Percentiles rank a stretch among this genome's conserved stretches.
These are phyloP conservation scores for Wickerhamomyces mucosus DNA, from an alignment of 805 yeast species.

Conservation along the genomic window DNA sequence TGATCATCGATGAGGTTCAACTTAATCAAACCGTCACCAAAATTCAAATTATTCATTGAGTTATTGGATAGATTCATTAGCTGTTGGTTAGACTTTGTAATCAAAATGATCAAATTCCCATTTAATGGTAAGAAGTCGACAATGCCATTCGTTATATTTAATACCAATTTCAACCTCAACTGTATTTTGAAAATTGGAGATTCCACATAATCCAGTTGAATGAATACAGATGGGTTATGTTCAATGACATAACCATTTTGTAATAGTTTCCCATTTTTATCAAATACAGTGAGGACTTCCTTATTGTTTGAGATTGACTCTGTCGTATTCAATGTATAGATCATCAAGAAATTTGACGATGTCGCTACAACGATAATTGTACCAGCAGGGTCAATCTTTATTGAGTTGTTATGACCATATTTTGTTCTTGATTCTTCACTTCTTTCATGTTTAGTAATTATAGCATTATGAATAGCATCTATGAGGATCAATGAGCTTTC, in stretches of 20 bases:
- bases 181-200: conserved; percentile 14
- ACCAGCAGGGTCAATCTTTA: conserved; percentile 21
- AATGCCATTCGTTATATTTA: conserved; percentile 18
- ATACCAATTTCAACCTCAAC: conserved; percentile 18
- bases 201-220: conserved; percentile 12
- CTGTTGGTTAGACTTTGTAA: conserved; percentile 11
- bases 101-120: conserved; percentile 9
- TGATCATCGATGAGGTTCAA: conserved; percentile 1
- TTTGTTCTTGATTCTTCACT: conserved; percentile 24
- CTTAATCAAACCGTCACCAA: conserved; percentile 2
- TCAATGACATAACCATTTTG: conserved; percentile 18
- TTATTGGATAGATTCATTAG: conserved; percentile 11
- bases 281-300: conserved; percentile 16
- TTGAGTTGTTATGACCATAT: conserved; percentile 27
- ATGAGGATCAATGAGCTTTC: conserved; percentile 21
- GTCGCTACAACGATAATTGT: conserved; percentile 26
- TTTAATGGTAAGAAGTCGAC: conserved; percentile 13
- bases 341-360: conserved; percentile 24
- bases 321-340: conserved; percentile 22
- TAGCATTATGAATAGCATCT: conserved; percentile 24
- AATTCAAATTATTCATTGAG: conserved; percentile 5
- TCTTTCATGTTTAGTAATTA: conserved; percentile 26
- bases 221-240: conserved; percentile 9
- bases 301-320: conserved; percentile 5
- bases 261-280: conserved; percentile 9